Evolutionary conservation across 2,329 filamentous ascomycete genomes (phyloP), one percentile per base, ranked within the genome.

Genomic region (Penicillium sp.): DNA sequence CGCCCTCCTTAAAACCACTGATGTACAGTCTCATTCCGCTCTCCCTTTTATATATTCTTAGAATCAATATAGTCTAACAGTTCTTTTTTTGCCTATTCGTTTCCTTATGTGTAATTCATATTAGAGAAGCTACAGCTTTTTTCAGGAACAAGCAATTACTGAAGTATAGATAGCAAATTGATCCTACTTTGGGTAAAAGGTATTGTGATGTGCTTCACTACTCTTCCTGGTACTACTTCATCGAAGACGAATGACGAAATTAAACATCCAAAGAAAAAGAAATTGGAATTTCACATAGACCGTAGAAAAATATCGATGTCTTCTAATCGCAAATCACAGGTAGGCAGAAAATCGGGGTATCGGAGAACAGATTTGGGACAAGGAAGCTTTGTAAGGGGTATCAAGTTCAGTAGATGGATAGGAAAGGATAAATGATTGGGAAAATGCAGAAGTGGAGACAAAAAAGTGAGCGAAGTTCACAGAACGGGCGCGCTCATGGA

Each of bases 401-500:
- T 61, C 60, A 52, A 57, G 29, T 61, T 51, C 46, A 40, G 40
- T 30, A 32, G 16, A 53, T 19, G n/a, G 34, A 30, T 32, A 40
- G 16, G 18, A 36, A 18, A 38, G n/a, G n/a, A 14, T 19, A 13
- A 48, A 49, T 14, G 10, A 49, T 26, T 26, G 14, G 41, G 7
- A 7, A 23, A 7, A 26, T 26, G 47, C 29, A 34, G 7, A 26
- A 41, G 34, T 18, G 19, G 18, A 14, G 36, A 13, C 61, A 50
- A 64, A 30, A 67, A 56, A 36, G 65, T 7, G 66, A 32, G 30
- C 14, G 1, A n/a, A 10, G 67, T 9, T 57, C 32, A 63, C 32
- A 65, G 52, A 35, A 64, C 59, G 13, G 76, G 74, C 5, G 75
- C 75, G 45, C 74, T 76, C 73, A 79, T 78, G 2, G 74, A 72